phyloP scores from a whole-genome alignment of 208 protist genomes.

The Balamuthia mandrillaris region DNA sequence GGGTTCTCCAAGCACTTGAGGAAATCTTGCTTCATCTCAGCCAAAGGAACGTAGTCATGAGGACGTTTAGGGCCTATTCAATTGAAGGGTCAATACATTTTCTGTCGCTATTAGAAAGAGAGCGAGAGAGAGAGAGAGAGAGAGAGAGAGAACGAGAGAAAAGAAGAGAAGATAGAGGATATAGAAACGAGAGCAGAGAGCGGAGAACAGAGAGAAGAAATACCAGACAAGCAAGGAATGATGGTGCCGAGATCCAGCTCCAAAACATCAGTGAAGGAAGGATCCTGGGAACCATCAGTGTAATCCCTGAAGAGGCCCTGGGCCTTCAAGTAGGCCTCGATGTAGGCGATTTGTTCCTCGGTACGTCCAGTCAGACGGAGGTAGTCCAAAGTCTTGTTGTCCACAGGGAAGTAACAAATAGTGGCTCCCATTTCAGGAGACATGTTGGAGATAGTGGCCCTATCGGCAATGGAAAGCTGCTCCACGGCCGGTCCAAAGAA shows the following conservation, averaged over 20 bases:
- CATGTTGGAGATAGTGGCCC: constrained; percentile 93
- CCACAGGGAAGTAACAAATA: constrained; percentile 92
- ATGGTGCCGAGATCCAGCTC: constrained; percentile 87
- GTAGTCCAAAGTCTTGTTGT: constrained; percentile 87
- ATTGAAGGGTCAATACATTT: no score
- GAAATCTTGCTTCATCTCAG: constrained; percentile 87
- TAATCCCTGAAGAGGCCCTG: constrained; percentile 75
- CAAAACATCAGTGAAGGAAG: constrained; percentile 71
- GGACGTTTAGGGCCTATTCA: constrained; percentile 92
- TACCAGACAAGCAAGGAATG: constrained; percentile 14
- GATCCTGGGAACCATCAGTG: constrained; percentile 46
- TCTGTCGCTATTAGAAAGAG: no score
- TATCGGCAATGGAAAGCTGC: constrained; percentile 85
- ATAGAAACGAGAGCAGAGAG: neutral
- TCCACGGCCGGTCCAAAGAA: constrained; percentile 90
- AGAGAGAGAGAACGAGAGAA: no score
- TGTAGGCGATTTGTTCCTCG: constrained; percentile 78
- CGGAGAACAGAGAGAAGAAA: neutral
- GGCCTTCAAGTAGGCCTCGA: constrained; percentile 85
- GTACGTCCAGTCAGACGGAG: constrained; percentile 80
- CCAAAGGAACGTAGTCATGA: constrained; percentile 88
- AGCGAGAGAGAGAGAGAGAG: no score
- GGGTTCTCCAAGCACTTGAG: constrained; percentile 80
- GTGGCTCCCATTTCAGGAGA: constrained; percentile 94
- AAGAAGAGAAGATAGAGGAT: constrained; percentile 4